Conservation (phyloP, 768 basidiomycete species). For the Kwoniella bestiolae region DNA sequence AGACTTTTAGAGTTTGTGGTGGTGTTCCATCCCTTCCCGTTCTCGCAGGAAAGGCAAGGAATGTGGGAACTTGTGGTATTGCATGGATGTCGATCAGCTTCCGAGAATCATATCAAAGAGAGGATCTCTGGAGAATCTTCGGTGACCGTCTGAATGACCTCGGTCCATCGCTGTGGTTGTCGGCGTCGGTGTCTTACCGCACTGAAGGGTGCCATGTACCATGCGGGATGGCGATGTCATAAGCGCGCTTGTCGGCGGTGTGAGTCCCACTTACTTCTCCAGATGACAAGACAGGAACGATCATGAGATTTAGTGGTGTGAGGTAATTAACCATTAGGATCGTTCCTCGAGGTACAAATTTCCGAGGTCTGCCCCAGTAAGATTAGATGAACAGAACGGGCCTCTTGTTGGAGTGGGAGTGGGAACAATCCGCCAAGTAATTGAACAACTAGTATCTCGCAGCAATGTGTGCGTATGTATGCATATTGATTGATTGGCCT, state of each 20-base stretch:
- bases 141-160: not conserved
- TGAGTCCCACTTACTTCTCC: not conserved
- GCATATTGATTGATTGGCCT: not conserved
- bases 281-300: not conserved
- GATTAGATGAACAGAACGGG: not conserved
- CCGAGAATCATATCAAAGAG: not conserved
- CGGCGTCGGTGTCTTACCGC: too few species aligned
- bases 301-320: too few species aligned
- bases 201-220: too few species aligned
- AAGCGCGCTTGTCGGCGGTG: not conserved
- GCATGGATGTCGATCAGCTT: constrained; percentile 5
- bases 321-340: constrained; percentile 2
- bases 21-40: too few species aligned
- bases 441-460: not conserved
- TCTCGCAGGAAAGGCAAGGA: too few species aligned
- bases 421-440: not conserved
- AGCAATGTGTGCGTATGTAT: too few species aligned
- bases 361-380: too few species aligned
- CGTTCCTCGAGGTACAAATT: constrained; percentile 1
- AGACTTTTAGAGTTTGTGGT: too few species aligned
- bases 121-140: not conserved
- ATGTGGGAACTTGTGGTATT: too few species aligned
- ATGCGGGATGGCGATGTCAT: too few species aligned
- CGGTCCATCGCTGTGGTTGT: too few species aligned
- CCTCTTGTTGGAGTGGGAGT: not conserved